phyloP scores from a whole-genome alignment of 768 basidiomycete species.

The Glaciozyma martinii region DNA sequence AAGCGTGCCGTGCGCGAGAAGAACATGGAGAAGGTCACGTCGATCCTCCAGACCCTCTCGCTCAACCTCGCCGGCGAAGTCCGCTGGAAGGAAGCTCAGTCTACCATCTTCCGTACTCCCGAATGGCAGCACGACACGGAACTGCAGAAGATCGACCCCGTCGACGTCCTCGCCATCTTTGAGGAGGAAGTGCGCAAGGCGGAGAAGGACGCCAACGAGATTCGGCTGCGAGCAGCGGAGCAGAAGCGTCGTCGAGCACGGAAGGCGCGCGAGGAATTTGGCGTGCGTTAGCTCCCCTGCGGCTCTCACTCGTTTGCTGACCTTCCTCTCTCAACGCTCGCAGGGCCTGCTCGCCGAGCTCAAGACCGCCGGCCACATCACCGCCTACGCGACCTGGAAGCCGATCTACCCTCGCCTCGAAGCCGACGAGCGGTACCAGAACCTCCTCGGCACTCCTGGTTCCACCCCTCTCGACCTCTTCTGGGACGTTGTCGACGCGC shows the following conservation, averaged over 20 bases:
- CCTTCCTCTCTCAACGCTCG: not conserved
- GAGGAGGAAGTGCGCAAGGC: slow-evolving; percentile 87
- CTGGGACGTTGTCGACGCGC: slow-evolving; percentile 81
- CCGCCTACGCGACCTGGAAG: slow-evolving; percentile 84
- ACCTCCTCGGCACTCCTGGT: slow-evolving; percentile 78
- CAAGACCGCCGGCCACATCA: slow-evolving; percentile 57
- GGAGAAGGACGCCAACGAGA: slow-evolving; percentile 84
- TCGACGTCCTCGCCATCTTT: slow-evolving; percentile 86
- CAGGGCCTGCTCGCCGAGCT: slow-evolving; percentile 66
- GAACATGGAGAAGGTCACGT: slow-evolving; percentile 64
- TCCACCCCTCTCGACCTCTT: slow-evolving; percentile 93
- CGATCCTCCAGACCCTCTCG: slow-evolving; percentile 73
- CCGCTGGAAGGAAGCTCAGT: slow-evolving; percentile 78
- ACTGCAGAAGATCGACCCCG: slow-evolving; percentile 69
- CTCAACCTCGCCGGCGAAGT: slow-evolving; percentile 73
- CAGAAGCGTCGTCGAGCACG: slow-evolving; percentile 76
- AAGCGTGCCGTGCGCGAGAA: slow-evolving; percentile 56
- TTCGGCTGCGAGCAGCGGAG: slow-evolving; percentile 65
- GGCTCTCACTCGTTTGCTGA: not conserved
- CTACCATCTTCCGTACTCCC: slow-evolving; percentile 62
- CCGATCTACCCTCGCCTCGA: slow-evolving; percentile 67
- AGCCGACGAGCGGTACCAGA: slow-evolving; percentile 71
- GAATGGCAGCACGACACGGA: slow-evolving; percentile 71
- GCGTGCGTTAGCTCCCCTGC: slow-evolving; percentile 45
- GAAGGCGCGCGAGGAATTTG: slow-evolving; percentile 85